Evolutionary conservation across 495 filamentous ascomycete genomes (phyloP).

Genomic region (Pyrenopolyporus hunteri): DNA sequence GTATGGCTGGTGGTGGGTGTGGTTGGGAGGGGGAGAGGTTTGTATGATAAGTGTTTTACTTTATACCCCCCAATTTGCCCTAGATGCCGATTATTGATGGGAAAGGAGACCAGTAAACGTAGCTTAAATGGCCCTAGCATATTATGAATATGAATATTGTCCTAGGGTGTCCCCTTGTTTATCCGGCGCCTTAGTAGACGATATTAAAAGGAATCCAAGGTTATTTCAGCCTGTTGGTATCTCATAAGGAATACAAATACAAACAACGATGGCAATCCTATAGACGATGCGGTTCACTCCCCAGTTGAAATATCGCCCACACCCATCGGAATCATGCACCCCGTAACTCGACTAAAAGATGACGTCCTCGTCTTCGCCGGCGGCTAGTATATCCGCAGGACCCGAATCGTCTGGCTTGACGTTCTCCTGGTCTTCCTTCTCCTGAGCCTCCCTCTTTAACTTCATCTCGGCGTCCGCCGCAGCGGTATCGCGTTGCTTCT

Average conservation of each 20-base stretch:
- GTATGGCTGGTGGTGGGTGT: neutral
- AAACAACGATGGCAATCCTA: slow-evolving; percentile 10
- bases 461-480: slow-evolving; percentile 76
- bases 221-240: slow-evolving; percentile 32
- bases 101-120: neutral
- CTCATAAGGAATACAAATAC: slow-evolving; percentile 29
- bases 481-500: slow-evolving; percentile 86
- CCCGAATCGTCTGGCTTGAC: slow-evolving; percentile 54
- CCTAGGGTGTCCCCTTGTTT: neutral
- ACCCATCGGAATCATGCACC: neutral
- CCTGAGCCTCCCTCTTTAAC: slow-evolving; percentile 56
- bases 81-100: slow-evolving; percentile 1
- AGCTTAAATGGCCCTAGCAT: neutral
- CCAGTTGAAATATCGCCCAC: neutral
- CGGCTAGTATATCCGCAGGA: slow-evolving; percentile 73
- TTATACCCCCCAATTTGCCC: slow-evolving; percentile 12
- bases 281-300: neutral
- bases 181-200: neutral
- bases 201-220: slow-evolving; percentile 5
- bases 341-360: slow-evolving; percentile 71
- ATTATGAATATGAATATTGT: neutral
- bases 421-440: slow-evolving; percentile 48
- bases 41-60: slow-evolving; percentile 21
- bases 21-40: slow-evolving; percentile 1
- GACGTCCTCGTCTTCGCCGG: slow-evolving; percentile 89